Evolutionary conservation across 2,329 filamentous ascomycete genomes (phyloP).

Genomic region (Setomelanomma holmii): DNA sequence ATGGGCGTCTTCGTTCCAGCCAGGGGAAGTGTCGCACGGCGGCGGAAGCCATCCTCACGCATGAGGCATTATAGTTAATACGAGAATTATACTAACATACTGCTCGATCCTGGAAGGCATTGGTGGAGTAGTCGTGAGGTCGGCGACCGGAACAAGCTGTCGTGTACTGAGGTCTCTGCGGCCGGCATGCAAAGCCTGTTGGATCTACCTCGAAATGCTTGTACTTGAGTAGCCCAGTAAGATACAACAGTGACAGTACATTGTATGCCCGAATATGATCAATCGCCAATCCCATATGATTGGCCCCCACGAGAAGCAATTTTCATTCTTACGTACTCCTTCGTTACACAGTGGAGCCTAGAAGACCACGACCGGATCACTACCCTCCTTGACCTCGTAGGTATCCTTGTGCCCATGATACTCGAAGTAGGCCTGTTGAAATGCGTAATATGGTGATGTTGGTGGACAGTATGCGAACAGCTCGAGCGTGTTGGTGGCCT

Average conservation of each 20-base stretch:
- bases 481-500: slow-evolving; percentile 45
- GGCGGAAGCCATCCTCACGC: too few species aligned
- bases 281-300: too few species aligned
- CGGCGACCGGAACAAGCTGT: background rate
- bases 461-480: slow-evolving; percentile 43
- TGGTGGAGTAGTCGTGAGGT: too few species aligned
- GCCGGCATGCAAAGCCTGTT: background rate
- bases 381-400: slow-evolving; percentile 30
- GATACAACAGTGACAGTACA: background rate
- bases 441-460: slow-evolving; percentile 35
- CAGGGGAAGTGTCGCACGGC: background rate
- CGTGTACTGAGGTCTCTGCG: background rate
- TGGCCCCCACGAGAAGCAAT: background rate
- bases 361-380: slow-evolving; percentile 26
- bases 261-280: background rate
- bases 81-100: too few species aligned
- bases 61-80: too few species aligned
- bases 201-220: background rate
- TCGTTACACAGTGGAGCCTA: too few species aligned
- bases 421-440: slow-evolving; percentile 43
- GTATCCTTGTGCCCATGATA: slow-evolving; percentile 43
- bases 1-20: background rate
- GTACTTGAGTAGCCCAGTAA: too few species aligned
- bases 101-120: too few species aligned
- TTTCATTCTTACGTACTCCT: too few species aligned